Base-by-base conservation (phyloP, 2,329 filamentous ascomycete genomes). In the Colletotrichum sp. region DNA sequence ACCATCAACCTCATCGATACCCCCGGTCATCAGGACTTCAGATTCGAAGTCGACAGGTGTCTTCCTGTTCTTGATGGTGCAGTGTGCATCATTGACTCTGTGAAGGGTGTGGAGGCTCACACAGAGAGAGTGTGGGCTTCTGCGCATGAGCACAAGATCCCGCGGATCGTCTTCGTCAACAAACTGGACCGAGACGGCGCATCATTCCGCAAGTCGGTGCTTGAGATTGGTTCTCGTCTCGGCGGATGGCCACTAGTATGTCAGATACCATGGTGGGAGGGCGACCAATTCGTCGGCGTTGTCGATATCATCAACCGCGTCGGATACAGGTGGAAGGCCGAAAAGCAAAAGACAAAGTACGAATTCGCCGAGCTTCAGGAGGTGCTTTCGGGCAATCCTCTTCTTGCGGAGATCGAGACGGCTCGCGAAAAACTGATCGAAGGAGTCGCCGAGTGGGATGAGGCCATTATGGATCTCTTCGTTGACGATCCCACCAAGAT, bases 51-150 rank as follows among this genome's bases (percentile, higher is more conserved):
- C 4, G 91, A 98, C 79, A 92, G 97, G 15, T 99, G 96, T 36
- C 88, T 99, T 8, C 93, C 95, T 24, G 94, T 98, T 39, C 89
- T 98, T 1, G 96, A 98, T 82, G 96, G 96, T 7, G 95, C 95
- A 2, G 93, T 98, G n/a, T 98, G 95, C 81, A 96, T 98, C 80
- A 92, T 98, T 9, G 96, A 98, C 82, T 96, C 95, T 0, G 96
- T 98, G 49, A 96, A 96, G 76, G 96, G 96, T 2, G 97, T 99
- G 26, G 97, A 99, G 85, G 96, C 97, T 2, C 97, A 99, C 83
- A 99, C 97, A 0, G 97, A 99, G 83, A 94, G 98, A 80, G 97
- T 99, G 5, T 99, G 97, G 97, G 90, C 91, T 16, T 97, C 98
- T 78, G 96, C 97, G 8, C 95, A 94, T 68, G 92, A 93, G 62